Evolutionary conservation across 2,329 filamentous ascomycete genomes (phyloP).

Genomic region (Hymenoscyphus fraxineus): DNA sequence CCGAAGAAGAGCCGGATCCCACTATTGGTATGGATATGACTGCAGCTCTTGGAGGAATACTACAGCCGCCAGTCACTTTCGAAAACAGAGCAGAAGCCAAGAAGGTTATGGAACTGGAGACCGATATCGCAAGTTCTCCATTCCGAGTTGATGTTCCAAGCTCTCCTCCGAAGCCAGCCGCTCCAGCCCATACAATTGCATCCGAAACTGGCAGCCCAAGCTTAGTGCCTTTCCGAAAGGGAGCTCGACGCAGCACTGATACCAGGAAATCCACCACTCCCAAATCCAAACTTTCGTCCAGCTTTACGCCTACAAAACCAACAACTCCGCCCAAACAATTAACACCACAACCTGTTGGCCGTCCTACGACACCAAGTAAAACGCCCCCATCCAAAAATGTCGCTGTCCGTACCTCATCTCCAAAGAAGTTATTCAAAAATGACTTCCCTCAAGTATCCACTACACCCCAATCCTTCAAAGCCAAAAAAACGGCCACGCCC

Average conservation of each 20-base stretch:
- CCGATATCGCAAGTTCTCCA: conserved; percentile 46
- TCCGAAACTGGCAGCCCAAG: conserved; percentile 53
- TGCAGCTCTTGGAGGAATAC: conserved; percentile 51
- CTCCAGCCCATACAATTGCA: conserved; percentile 37
- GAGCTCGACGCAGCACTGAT: conserved; percentile 46
- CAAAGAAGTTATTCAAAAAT: conserved; percentile 43
- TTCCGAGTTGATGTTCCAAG: conserved; percentile 36
- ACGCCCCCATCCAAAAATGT: conserved; percentile 47
- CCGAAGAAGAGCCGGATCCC: conserved; percentile 41
- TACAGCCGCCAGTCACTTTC: conserved; percentile 38
- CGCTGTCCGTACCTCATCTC: conserved; percentile 45
- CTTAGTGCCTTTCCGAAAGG: conserved; percentile 49
- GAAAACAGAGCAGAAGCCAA: conserved; percentile 48
- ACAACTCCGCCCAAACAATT: conserved; percentile 39
- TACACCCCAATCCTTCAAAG: conserved; percentile 33
- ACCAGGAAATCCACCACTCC: conserved; percentile 42
- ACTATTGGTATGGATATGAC: conserved; percentile 61
- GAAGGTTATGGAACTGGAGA: conserved; percentile 56
- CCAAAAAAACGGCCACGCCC: conserved; percentile 35
- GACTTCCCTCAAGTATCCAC: conserved; percentile 37
- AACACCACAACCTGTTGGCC: conserved; percentile 41
- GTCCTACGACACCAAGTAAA: conserved; percentile 46
- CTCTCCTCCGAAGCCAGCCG: conserved; percentile 37
- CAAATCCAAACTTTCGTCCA: conserved; percentile 23
- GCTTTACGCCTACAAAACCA: conserved; percentile 33